These are phyloP conservation scores for Linum trigynum DNA, from an alignment of 345 rosid species.

Conservation along the genomic window DNA sequence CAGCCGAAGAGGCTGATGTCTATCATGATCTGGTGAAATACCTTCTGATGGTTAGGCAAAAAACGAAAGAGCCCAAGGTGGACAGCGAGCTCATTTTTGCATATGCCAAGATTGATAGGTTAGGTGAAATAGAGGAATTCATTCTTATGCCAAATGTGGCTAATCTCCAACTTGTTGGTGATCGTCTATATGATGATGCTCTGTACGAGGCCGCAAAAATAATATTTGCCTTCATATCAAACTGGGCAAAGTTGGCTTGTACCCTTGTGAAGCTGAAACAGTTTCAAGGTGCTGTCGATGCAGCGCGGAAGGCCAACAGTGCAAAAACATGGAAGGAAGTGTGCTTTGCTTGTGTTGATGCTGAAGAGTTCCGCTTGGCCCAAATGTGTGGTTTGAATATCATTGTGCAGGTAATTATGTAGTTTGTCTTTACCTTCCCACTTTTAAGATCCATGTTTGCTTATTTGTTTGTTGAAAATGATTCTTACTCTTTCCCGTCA, in stretches of 20 bases:
- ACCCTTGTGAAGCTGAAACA: slow-evolving; percentile 91
- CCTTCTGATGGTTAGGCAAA: slow-evolving; percentile 96
- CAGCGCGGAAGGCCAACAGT: slow-evolving; percentile 97
- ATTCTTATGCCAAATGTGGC: slow-evolving; percentile 99
- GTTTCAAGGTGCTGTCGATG: slow-evolving; percentile 98
- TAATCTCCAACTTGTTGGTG: slow-evolving; percentile 87
- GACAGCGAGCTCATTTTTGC: slow-evolving; percentile 83
- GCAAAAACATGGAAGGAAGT: slow-evolving; percentile 99
- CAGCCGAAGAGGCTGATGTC: slow-evolving; percentile 61
- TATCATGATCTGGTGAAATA: slow-evolving; percentile 90
- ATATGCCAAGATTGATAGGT: slow-evolving; percentile 86
- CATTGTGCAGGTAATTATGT: slow-evolving; percentile 66
- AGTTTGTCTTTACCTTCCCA: neutral
- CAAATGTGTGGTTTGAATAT: slow-evolving; percentile 96
- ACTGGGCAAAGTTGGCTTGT: slow-evolving; percentile 97
- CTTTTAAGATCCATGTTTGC: neutral
- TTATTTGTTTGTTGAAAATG: neutral
- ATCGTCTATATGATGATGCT: slow-evolving; percentile 76
- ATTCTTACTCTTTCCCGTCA: neutral
- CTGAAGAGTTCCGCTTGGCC: slow-evolving; percentile 92
- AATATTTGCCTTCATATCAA: slow-evolving; percentile 84
- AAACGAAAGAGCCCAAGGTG: slow-evolving; percentile 90
- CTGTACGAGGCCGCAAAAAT: slow-evolving; percentile 95
- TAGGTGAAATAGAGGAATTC: slow-evolving; percentile 84
- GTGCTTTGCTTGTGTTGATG: slow-evolving; percentile 98